Evolutionary conservation across 2,329 filamentous ascomycete species (phyloP).

Genomic region (Aspergillus awamori): DNA sequence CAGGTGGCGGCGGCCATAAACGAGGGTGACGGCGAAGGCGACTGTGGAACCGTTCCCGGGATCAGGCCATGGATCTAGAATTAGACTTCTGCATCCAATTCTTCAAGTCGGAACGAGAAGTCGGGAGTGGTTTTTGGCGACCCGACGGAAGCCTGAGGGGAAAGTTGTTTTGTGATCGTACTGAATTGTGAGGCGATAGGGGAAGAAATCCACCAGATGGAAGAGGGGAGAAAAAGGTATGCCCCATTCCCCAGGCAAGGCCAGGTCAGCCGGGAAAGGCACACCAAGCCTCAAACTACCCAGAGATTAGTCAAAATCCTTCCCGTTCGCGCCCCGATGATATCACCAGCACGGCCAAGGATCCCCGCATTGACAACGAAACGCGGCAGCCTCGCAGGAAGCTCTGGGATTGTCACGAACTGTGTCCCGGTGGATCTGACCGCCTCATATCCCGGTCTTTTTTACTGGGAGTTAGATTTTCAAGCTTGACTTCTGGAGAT

Average conservation of each 20-base stretch:
- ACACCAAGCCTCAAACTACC: background rate
- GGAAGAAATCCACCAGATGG: background rate
- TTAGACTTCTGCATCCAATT: constrained; percentile 5
- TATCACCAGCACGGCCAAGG: constrained; percentile 9
- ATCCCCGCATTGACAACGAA: constrained; percentile 9
- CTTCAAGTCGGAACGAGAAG: background rate
- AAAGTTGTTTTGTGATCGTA: background rate
- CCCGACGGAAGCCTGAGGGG: background rate
- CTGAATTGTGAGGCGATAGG: background rate
- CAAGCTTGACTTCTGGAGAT: background rate
- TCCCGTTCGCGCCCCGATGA: constrained; percentile 7
- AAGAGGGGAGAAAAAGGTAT: background rate
- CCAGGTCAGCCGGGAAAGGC: constrained; percentile 4
- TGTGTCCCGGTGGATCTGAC: constrained; percentile 1
- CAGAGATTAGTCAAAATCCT: constrained; percentile 3
- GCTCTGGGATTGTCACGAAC: constrained; percentile 2
- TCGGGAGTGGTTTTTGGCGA: background rate
- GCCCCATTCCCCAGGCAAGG: background rate
- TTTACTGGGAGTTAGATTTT: background rate
- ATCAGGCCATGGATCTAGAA: constrained; percentile 10
- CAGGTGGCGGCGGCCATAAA: background rate
- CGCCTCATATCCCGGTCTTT: background rate
- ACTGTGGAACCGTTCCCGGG: constrained; percentile 2
- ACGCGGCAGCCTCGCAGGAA: background rate
- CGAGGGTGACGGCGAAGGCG: background rate